A percentile compares a stretch with the other conserved stretches of the same genome.
phyloP scores from a whole-genome alignment of 768 basidiomycete species.

The Trametes punicea region DNA sequence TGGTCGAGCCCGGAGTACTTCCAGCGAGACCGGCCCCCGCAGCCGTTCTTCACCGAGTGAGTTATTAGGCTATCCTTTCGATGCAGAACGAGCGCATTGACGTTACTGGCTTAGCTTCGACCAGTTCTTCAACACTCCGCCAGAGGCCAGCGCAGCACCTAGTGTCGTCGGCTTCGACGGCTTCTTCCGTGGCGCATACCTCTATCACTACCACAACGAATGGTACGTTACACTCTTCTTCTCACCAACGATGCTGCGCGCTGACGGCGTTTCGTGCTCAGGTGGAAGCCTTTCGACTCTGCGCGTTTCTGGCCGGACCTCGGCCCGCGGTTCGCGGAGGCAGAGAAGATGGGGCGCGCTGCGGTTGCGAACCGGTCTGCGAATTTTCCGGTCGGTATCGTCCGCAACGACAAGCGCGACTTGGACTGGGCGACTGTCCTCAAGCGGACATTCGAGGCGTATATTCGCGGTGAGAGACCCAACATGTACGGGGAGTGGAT shows the following conservation, averaged over 20 bases:
- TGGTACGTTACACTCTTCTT: slow-evolving; percentile 50
- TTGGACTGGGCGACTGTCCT: slow-evolving; percentile 91
- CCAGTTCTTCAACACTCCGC: slow-evolving; percentile 83
- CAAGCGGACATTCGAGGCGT: slow-evolving; percentile 94
- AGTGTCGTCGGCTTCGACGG: slow-evolving; percentile 87
- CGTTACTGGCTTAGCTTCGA: slow-evolving; percentile 57
- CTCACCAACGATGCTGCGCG: too few relatives aligned
- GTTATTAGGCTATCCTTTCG: slow-evolving; percentile 11
- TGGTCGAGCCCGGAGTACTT: slow-evolving; percentile 35
- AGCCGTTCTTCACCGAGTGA: slow-evolving; percentile 89
- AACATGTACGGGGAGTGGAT: slow-evolving; percentile 94
- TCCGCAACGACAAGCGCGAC: slow-evolving; percentile 66
- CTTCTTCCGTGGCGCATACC: slow-evolving; percentile 93
- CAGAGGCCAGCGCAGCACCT: slow-evolving; percentile 69
- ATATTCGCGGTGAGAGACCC: slow-evolving; percentile 84
- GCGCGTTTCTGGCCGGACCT: slow-evolving; percentile 92
- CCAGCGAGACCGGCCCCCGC: slow-evolving; percentile 89
- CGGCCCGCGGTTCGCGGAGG: slow-evolving; percentile 70
- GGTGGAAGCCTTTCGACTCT: slow-evolving; percentile 96
- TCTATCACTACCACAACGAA: slow-evolving; percentile 94
- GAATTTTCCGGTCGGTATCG: slow-evolving; percentile 1
- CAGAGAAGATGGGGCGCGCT: slow-evolving; percentile 64
- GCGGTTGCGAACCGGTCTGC: slow-evolving; percentile 23
- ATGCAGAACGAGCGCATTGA: neutral
- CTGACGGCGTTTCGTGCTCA: too few relatives aligned